phyloP scores from a whole-genome alignment of 2,329 filamentous ascomycete genomes.

The Aureobasidium sp. region DNA sequence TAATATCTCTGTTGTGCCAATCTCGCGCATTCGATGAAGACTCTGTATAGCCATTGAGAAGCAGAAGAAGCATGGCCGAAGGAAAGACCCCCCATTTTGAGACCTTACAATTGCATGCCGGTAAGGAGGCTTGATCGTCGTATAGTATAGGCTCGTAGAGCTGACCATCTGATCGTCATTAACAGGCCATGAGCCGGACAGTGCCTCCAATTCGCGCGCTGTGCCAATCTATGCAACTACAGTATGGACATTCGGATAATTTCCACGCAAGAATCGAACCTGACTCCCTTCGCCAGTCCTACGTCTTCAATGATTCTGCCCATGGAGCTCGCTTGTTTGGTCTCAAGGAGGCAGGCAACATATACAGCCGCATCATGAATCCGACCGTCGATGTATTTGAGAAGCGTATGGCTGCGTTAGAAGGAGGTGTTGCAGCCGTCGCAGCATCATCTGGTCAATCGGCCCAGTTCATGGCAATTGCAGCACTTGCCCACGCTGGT shows the following conservation, averaged over 20 bases:
- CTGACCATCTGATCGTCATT: not conserved
- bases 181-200: slow-evolving; percentile 60
- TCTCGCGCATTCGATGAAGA: not conserved
- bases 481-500: slow-evolving; percentile 74
- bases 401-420: slow-evolving; percentile 89
- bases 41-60: not conserved
- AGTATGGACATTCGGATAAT: slow-evolving; percentile 31
- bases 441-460: slow-evolving; percentile 81
- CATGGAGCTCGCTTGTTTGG: slow-evolving; percentile 92
- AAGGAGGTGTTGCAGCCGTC: slow-evolving; percentile 82
- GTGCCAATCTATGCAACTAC: slow-evolving; percentile 92
- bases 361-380: slow-evolving; percentile 92
- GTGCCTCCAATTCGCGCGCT: slow-evolving; percentile 76
- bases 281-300: slow-evolving; percentile 53
- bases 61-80: not conserved
- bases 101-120: slow-evolving; percentile 46
- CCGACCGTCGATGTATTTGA: slow-evolving; percentile 95
- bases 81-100: slow-evolving; percentile 35
- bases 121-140: slow-evolving; percentile 24
- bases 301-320: slow-evolving; percentile 88
- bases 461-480: slow-evolving; percentile 85
- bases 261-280: no score
- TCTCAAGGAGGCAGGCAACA: slow-evolving; percentile 95
- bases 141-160: not conserved
- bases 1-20: not conserved